Evolutionary conservation across 805 yeast genomes (phyloP), one percentile per base, ranked within the genome.

Genomic region (Lachancea sp.): DNA sequence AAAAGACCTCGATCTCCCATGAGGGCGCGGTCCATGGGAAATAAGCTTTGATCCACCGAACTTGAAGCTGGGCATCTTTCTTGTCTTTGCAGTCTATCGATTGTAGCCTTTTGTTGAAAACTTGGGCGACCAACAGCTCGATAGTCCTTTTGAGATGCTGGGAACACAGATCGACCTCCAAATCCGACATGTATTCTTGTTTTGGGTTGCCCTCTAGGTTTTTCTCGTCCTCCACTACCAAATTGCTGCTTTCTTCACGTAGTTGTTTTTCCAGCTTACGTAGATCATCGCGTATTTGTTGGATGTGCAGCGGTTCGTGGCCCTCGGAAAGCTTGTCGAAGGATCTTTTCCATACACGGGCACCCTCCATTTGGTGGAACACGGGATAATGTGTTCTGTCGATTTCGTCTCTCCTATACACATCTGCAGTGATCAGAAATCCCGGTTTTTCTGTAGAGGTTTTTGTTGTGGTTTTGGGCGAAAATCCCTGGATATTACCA

Each of bases 21-120:
- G 95, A 85, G 3, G 99, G 99, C 1, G 95, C 80, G 2, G 99
- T 93, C 97, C 98, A 93, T 3, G 99, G 99, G 70, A 93, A 93
- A 58, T 81, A 87, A 0, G 93, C 95, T 57, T 87, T 95, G 29
- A 89, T 84, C 99, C 99, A 93, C 54, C 98, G 75, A 16, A 90
- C 85, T 58, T 78, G 82, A 49, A 93, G 72, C 11, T 27, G 25
- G 11, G 33, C n/a, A 6, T 30, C 38, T n/a, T 31, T n/a, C n/a
- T n/a, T 16, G 5, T 87, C 85, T 1, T 84, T 75, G 41, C 69
- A 72, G 44, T 75, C 75, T 56, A 60, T 52, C 41, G 62, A 55
- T 34, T 55, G 49, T 13, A 63, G 47, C 38, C 59, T 60, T 46
- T 49, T 57, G 51, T 79, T 79, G 67, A 91, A 90, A 11, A 91